Evolutionary conservation across 2,329 filamentous ascomycete genomes (phyloP), one percentile per base, ranked within the genome.

Genomic region (Stagonosporopsis chrysanthemi): DNA sequence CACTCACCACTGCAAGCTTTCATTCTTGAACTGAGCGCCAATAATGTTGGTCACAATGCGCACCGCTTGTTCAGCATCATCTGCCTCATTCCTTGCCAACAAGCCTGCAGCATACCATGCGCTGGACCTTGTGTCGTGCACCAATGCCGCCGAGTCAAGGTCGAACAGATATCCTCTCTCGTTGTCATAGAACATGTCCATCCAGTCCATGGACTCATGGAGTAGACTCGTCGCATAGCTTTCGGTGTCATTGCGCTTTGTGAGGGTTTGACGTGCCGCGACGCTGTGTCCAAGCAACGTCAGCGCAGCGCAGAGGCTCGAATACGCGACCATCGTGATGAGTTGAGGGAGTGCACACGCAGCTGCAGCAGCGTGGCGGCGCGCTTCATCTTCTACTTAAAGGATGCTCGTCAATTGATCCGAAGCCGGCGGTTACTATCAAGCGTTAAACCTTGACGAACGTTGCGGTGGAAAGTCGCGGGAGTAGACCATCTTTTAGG

Each of bases 101-200:
- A 88, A 76, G 0, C 85, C 85, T 4, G 83, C 76, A 0, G 84
- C 83, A 68, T 88, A 87, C 85, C 86, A 88, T 0, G 79, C 79
- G 0, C 83, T 84, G 40, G 79, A 81, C 50, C 84, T 79, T 0
- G 84, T 87, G 41, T 86, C 84, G 57, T 87, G 84, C 2, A 80
- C 77, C 6, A 85, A 73, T 0, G 83, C 82, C 8, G 77, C 68
- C 2, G 77, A 74, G 54, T 78, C 73, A 36, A 83, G 78, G 41
- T 82, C 78, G 67, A 84, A 85, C 15, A 87, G 70, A 55, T 87
- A 87, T 0, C 81, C 82, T 6, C 79, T 79, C 2, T 72, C 70
- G 2, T 74, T 51, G 58, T 88, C 85, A 63, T 86, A 87, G 52
- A 80, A 82, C 2, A 70, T 73, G 62, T 87, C 85, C 76, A 86